A percentile compares a stretch with the other conserved stretches of the same genome.
Conservation (phyloP, 306 rosid genomes). For the Pterocarpus santalinus region DNA sequence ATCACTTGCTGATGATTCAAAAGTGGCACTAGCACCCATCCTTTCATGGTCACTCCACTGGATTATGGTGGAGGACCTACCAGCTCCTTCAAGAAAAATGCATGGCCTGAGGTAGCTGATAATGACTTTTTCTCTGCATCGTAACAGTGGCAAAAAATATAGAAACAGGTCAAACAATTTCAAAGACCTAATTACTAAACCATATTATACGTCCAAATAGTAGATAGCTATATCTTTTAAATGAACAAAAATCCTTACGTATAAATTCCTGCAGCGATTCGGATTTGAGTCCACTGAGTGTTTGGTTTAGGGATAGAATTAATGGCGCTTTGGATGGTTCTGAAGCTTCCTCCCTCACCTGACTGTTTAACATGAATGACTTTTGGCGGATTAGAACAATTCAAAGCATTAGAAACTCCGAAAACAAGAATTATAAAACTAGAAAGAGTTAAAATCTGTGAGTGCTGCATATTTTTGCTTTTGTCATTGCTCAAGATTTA, state of each 20-base stretch:
- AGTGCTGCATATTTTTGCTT: not conserved
- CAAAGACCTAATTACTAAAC: not conserved
- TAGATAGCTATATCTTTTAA: not conserved
- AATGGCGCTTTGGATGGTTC: conserved; percentile 41
- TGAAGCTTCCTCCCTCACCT: not conserved
- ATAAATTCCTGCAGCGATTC: conserved; percentile 33
- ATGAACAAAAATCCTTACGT: not conserved
- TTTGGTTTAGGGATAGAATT: conserved; percentile 26
- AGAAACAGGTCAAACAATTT: too few species aligned
- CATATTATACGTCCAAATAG: not conserved
- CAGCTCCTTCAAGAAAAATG: conserved; percentile 43
- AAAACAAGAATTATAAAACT: not conserved
- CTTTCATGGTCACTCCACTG: not conserved
- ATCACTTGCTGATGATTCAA: conserved; percentile 28
- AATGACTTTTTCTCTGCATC: conserved; percentile 32
- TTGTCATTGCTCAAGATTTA: not conserved
- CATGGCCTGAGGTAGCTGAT: not conserved
- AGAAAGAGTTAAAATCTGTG: not conserved
- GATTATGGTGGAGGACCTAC: not conserved
- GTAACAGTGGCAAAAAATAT: not conserved
- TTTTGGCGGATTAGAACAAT: conserved; percentile 31
- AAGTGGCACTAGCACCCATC: not conserved
- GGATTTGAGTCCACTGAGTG: conserved; percentile 37
- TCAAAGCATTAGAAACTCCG: not conserved
- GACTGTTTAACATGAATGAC: not conserved